These are phyloP conservation scores for Simmondsia chinensis DNA, from an alignment of 148 eudicot species.

Conservation along the genomic window DNA sequence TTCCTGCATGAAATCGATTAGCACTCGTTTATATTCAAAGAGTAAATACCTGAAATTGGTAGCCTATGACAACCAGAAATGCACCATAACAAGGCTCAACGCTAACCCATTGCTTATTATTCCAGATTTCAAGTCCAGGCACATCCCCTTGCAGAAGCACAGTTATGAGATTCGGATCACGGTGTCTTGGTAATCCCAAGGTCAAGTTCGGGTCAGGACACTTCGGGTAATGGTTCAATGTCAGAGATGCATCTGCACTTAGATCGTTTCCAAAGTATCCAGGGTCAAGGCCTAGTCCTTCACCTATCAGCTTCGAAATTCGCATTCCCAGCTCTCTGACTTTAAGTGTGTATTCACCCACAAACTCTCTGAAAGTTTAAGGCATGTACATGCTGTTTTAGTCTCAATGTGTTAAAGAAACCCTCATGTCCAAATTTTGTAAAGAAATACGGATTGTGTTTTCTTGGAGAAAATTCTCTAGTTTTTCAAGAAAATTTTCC, in stretches of 20 bases:
- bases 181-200: slow-evolving; percentile 3
- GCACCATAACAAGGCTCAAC: slow-evolving; percentile 17
- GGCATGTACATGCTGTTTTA: too few species aligned
- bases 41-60: slow-evolving; percentile 11
- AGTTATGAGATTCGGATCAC: slow-evolving; percentile 14
- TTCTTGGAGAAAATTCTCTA: too few species aligned
- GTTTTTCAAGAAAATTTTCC: too few species aligned
- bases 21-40: not conserved
- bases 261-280: slow-evolving; percentile 11
- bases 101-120: slow-evolving; percentile 14
- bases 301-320: slow-evolving; percentile 7
- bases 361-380: slow-evolving; percentile 14
- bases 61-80: slow-evolving; percentile 12
- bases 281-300: slow-evolving; percentile 8
- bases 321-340: slow-evolving; percentile 1
- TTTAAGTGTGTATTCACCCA: slow-evolving; percentile 8
- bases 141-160: slow-evolving; percentile 12
- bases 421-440: too few species aligned
- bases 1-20: not conserved
- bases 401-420: too few species aligned
- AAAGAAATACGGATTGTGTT: too few species aligned
- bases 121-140: slow-evolving; percentile 18
- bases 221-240: slow-evolving; percentile 7
- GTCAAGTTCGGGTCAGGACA: slow-evolving; percentile 7
- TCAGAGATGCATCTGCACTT: not conserved